These are phyloP conservation scores for Schoenoplectus tabernaemontani DNA, from an alignment of 202 grass and related monocot species.

Conservation along the genomic window DNA sequence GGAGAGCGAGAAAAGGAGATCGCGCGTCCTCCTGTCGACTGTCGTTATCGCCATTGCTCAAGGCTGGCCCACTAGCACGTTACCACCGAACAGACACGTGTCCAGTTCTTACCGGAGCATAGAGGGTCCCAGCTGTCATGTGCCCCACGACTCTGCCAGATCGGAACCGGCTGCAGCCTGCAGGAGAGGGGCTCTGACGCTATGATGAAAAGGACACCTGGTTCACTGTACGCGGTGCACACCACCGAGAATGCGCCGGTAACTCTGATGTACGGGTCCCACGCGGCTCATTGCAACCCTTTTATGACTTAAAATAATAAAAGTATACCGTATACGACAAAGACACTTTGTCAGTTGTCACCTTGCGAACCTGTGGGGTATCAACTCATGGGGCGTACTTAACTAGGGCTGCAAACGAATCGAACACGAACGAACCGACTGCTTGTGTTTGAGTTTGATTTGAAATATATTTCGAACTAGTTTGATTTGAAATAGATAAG, in stretches of 20 bases:
- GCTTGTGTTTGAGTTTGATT: too few species aligned
- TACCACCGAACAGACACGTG: not conserved
- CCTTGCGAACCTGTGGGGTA: not conserved
- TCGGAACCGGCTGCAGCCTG: not conserved
- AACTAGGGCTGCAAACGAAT: too few species aligned
- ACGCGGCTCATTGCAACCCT: not conserved
- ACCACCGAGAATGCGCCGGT: not conserved
- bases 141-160: not conserved
- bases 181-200: not conserved
- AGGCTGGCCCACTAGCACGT: not conserved
- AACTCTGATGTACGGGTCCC: not conserved
- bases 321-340: not conserved
- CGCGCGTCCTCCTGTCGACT: not conserved
- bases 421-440: too few species aligned
- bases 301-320: not conserved
- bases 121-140: not conserved
- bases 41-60: not conserved
- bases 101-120: not conserved
- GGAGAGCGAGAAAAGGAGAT: not conserved
- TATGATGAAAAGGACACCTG: not conserved
- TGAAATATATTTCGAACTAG: too few species aligned
- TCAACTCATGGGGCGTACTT: not conserved
- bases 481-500: too few species aligned
- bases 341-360: not conserved
- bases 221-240: not conserved